Conservation (phyloP, 257 asterid genomes). For the Prunella vulgaris region DNA sequence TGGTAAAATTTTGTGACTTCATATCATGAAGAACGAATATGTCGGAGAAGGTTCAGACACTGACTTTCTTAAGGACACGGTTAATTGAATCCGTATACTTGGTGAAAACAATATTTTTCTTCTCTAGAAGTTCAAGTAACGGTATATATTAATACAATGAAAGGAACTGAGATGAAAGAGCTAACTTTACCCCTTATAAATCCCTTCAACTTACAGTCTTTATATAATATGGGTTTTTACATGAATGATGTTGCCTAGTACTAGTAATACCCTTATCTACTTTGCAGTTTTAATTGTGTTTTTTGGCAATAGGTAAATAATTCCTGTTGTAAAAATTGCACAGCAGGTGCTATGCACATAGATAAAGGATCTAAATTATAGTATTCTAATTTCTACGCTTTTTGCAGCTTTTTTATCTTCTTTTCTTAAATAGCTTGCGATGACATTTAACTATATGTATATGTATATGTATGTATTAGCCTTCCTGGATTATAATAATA, state of each 20-base stretch:
- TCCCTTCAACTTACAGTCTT: background rate
- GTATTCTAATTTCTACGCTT: background rate
- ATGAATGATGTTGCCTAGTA: background rate
- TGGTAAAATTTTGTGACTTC: too few species aligned
- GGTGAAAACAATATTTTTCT: too few species aligned
- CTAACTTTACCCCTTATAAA: background rate
- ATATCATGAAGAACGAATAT: too few species aligned
- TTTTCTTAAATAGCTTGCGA: background rate
- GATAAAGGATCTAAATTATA: too few species aligned
- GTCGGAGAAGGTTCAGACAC: too few species aligned
- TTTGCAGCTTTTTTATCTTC: background rate
- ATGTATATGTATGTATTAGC: constrained; percentile 36
- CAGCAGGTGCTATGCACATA: background rate
- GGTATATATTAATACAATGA: background rate
- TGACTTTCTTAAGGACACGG: too few species aligned
- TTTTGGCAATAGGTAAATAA: background rate
- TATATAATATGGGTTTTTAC: background rate
- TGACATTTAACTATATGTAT: background rate
- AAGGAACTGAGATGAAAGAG: background rate
- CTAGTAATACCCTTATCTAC: background rate
- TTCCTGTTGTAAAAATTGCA: background rate
- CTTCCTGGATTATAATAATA: constrained; percentile 77
- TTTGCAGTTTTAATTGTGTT: background rate
- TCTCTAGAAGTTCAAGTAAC: background rate
- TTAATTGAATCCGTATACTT: too few species aligned